Evolutionary conservation across 768 basidiomycete genomes (phyloP).

Genomic region (Leccinum variicolor): DNA sequence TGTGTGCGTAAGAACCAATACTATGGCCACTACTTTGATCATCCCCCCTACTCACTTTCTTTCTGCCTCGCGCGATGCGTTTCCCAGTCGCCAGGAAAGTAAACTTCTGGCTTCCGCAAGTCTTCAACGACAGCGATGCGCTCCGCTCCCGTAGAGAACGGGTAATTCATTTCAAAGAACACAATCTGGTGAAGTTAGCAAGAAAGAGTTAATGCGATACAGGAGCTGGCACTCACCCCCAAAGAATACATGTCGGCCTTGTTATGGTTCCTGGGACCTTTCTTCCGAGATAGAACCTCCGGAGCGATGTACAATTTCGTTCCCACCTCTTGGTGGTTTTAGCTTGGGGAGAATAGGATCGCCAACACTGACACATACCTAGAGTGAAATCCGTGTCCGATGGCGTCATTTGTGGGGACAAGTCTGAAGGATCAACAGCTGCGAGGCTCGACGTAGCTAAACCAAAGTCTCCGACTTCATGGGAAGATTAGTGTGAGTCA

Average conservation of each 20-base stretch:
- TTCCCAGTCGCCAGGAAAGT: constrained; percentile 79
- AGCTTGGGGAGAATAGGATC: neutral
- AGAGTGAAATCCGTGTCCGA: constrained; percentile 72
- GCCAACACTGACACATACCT: constrained; percentile 37
- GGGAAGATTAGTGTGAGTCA: neutral
- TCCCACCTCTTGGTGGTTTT: constrained; percentile 63
- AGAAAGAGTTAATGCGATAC: neutral
- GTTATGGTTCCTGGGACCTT: constrained; percentile 67
- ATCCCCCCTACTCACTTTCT: constrained; percentile 52
- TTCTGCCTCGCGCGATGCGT: constrained; percentile 54
- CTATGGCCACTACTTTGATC: neutral
- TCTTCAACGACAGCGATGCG: constrained; percentile 81
- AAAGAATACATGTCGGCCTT: constrained; percentile 96
- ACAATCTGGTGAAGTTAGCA: constrained; percentile 58
- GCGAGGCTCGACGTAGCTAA: constrained; percentile 81
- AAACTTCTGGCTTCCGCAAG: constrained; percentile 65
- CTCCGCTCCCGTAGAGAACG: constrained; percentile 78
- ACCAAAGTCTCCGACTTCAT: constrained; percentile 86
- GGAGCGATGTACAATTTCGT: constrained; percentile 92
- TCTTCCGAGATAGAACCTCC: constrained; percentile 68
- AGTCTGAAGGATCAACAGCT: constrained; percentile 71
- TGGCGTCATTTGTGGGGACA: constrained; percentile 43
- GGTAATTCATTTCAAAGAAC: constrained; percentile 96
- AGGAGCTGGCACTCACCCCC: constrained; percentile 53
- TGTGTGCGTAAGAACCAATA: constrained; percentile 28